Percentiles rank a stretch among this genome's conserved stretches.
Evolutionary conservation across 2,329 filamentous ascomycete genomes (phyloP).

Genomic region (Myriosclerotinia curreyana): DNA sequence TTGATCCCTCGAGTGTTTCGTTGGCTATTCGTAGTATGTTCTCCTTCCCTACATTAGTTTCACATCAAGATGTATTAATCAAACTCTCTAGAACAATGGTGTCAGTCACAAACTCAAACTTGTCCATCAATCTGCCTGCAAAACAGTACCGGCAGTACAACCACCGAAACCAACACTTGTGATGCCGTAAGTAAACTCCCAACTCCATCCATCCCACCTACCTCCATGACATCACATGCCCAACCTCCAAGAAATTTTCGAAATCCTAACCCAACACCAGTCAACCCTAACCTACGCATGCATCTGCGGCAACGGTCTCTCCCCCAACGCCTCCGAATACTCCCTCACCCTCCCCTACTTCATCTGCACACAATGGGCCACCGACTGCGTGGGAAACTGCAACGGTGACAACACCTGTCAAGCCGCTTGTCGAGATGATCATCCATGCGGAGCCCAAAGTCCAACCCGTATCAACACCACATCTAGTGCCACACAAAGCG

Average conservation of each 20-base stretch:
- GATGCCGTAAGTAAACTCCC: constrained; percentile 52
- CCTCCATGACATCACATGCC: neutral
- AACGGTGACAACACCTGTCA: constrained; percentile 56
- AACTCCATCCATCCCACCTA: no score
- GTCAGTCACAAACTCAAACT: constrained; percentile 56
- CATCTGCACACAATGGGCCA: constrained; percentile 68
- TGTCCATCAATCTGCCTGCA: constrained; percentile 74
- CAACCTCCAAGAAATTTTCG: neutral
- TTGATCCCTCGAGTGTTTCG: constrained; percentile 61
- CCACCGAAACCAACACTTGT: constrained; percentile 61
- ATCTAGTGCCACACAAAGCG: constrained; percentile 42
- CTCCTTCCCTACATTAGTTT: neutral
- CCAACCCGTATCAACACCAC: constrained; percentile 60
- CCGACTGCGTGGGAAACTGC: constrained; percentile 63
- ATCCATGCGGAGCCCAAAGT: constrained; percentile 69
- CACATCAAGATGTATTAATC: constrained; percentile 1
- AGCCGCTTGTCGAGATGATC: constrained; percentile 58
- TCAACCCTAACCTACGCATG: constrained; percentile 65
- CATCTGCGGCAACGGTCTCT: constrained; percentile 62
- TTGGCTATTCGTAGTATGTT: constrained; percentile 43
- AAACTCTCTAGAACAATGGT: constrained; percentile 57
- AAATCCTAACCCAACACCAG: constrained; percentile 39
- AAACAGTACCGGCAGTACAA: constrained; percentile 43
- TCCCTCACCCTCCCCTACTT: constrained; percentile 76
- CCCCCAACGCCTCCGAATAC: constrained; percentile 74